These are phyloP conservation scores for Nigrograna mackinnonii DNA, from an alignment of 2,329 filamentous ascomycete species.

Conservation along the genomic window DNA sequence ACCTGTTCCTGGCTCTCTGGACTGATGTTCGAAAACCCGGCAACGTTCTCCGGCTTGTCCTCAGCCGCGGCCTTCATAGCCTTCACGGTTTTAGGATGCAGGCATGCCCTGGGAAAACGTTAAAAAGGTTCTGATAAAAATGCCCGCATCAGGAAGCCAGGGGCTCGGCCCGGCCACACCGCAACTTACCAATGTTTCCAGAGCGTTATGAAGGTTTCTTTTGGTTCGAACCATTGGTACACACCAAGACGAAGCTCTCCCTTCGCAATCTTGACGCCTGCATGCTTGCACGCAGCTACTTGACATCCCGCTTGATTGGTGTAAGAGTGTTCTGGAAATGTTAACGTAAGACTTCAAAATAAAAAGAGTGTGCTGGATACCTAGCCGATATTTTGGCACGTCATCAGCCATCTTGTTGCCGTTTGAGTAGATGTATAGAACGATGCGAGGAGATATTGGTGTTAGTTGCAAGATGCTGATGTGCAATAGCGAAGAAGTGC, in stretches of 20 bases:
- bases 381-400: too few species aligned
- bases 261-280: constrained; percentile 55
- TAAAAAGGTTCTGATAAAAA: neutral
- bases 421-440: too few species aligned
- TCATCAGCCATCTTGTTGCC: too few species aligned
- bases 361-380: constrained; percentile 4
- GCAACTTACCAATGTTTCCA: constrained; percentile 89
- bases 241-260: constrained; percentile 63
- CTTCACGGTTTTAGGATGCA: constrained; percentile 72
- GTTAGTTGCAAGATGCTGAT: neutral
- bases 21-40: constrained; percentile 76
- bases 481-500: neutral
- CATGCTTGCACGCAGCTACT: constrained; percentile 71
- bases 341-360: neutral
- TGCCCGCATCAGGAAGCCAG: too few species aligned
- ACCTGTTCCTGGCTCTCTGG: constrained; percentile 73
- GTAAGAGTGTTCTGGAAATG: constrained; percentile 66
- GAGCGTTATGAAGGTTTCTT: constrained; percentile 62
- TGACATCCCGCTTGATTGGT: constrained; percentile 74
- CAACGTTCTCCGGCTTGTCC: constrained; percentile 65
- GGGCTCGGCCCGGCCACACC: too few species aligned
- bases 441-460: too few species aligned
- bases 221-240: constrained; percentile 60
- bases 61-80: constrained; percentile 63
- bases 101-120: constrained; percentile 86